phyloP scores from a whole-genome alignment of 2,329 filamentous ascomycete genomes.

The Beauveria sp. region DNA sequence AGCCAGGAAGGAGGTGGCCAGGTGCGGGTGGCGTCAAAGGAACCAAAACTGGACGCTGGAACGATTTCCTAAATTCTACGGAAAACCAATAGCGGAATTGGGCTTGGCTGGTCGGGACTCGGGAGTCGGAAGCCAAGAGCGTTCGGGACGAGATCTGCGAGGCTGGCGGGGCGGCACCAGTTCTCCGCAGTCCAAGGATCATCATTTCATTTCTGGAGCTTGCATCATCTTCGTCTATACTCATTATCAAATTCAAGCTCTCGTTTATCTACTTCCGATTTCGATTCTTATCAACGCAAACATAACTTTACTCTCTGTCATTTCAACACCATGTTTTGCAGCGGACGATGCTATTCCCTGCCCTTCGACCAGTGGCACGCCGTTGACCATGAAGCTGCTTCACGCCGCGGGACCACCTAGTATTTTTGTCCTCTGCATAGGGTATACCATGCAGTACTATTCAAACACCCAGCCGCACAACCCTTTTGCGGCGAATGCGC shows the following conservation, averaged over 20 bases:
- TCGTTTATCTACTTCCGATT: not conserved
- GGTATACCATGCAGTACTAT: slow-evolving; percentile 20
- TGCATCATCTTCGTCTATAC: not conserved
- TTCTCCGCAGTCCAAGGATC: not conserved
- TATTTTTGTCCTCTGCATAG: slow-evolving; percentile 25
- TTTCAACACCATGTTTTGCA: slow-evolving; percentile 16
- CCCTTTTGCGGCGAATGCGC: slow-evolving; percentile 28
- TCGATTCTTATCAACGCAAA: not conserved
- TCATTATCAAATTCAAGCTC: not conserved
- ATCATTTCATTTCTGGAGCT: not conserved
- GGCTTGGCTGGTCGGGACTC: not conserved
- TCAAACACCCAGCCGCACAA: slow-evolving; percentile 14
- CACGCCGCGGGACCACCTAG: slow-evolving; percentile 17
- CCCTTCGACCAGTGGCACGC: not conserved
- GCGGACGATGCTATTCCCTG: slow-evolving; percentile 18
- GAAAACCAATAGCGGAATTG: too few relatives aligned
- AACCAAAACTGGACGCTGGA: too few relatives aligned
- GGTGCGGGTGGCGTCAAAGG: too few relatives aligned
- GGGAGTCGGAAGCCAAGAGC: not conserved
- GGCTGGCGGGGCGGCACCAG: not conserved
- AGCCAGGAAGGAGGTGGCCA: not conserved
- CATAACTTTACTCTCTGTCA: not conserved
- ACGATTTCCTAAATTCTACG: too few relatives aligned
- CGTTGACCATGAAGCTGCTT: slow-evolving; percentile 16
- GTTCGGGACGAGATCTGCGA: not conserved